Percentiles rank a stretch among this genome's conserved stretches.
These are phyloP conservation scores for Fagus crenata DNA, from an alignment of 306 rosid genomes.

Conservation along the genomic window DNA sequence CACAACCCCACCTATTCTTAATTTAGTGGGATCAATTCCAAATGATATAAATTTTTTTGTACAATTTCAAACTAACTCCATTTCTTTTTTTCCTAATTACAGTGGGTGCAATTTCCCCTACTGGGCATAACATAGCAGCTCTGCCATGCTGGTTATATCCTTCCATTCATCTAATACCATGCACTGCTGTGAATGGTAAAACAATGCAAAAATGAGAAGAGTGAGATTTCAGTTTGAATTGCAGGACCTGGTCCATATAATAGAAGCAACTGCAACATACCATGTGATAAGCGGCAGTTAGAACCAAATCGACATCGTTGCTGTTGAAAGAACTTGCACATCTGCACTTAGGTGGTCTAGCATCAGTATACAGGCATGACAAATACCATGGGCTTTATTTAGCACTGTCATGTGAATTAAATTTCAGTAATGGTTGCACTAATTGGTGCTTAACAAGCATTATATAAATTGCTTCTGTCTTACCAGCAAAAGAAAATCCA, in stretches of 20 bases:
- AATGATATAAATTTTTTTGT: too few relatives aligned
- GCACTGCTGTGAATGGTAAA: conserved; percentile 13
- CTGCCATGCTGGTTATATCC: not conserved
- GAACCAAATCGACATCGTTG: conserved; percentile 91
- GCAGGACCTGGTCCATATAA: conserved; percentile 29
- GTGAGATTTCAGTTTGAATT: conserved; percentile 12
- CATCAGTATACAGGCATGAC: conserved; percentile 55
- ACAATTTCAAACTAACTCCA: too few relatives aligned
- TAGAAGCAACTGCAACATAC: conserved; percentile 55
- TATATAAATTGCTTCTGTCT: conserved; percentile 15
- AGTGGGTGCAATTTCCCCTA: too few relatives aligned
- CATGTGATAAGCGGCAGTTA: conserved; percentile 94
- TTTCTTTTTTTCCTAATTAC: too few relatives aligned
- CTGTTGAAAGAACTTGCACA: conserved; percentile 94
- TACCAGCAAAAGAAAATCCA: conserved; percentile 23
- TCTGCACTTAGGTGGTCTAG: conserved; percentile 80
- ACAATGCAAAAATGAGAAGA: conserved; percentile 16
- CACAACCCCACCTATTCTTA: too few relatives aligned
- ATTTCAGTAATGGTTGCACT: conserved; percentile 19
- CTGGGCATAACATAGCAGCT: too few relatives aligned
- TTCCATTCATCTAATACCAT: conserved; percentile 28
- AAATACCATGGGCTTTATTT: conserved; percentile 37
- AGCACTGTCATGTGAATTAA: conserved; percentile 28
- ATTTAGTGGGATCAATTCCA: too few relatives aligned
- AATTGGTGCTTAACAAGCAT: conserved; percentile 2